phyloP scores from a whole-genome alignment of 2,329 filamentous ascomycete species.

The Fusarium piperis region DNA sequence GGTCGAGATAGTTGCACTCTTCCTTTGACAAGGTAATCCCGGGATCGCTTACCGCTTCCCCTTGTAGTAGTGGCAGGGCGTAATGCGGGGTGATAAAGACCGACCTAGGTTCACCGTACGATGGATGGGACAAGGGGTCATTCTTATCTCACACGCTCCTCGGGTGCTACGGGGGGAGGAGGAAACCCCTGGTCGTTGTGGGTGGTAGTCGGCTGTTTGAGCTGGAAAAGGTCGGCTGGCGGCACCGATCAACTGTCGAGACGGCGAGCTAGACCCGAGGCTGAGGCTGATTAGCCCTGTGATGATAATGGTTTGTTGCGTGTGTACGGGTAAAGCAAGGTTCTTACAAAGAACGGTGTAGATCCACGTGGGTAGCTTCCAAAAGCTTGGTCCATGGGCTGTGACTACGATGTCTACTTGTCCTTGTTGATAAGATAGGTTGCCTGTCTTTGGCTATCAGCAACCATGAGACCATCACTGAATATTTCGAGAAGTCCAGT shows the following conservation, averaged over 20 bases:
- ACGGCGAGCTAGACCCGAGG: background rate
- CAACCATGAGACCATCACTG: background rate
- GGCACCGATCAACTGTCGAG: background rate
- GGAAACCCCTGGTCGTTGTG: background rate
- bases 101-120: background rate
- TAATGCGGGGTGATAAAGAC: constrained; percentile 25
- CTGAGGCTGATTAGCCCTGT: background rate
- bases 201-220: background rate
- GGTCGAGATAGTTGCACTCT: background rate
- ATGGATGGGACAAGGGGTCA: background rate
- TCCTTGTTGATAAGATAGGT: background rate
- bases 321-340: background rate
- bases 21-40: background rate
- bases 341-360: background rate
- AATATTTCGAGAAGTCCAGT: background rate
- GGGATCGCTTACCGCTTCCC: background rate
- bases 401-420: background rate
- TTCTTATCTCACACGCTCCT: background rate
- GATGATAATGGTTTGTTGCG: background rate
- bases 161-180: background rate
- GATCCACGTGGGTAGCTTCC: background rate
- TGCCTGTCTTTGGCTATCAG: background rate
- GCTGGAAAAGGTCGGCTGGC: background rate
- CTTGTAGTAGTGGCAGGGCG: background rate
- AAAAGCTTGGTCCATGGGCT: background rate